These are phyloP conservation scores for Neurospora intermedia DNA, from an alignment of 495 filamentous ascomycete genomes.

Conservation along the genomic window DNA sequence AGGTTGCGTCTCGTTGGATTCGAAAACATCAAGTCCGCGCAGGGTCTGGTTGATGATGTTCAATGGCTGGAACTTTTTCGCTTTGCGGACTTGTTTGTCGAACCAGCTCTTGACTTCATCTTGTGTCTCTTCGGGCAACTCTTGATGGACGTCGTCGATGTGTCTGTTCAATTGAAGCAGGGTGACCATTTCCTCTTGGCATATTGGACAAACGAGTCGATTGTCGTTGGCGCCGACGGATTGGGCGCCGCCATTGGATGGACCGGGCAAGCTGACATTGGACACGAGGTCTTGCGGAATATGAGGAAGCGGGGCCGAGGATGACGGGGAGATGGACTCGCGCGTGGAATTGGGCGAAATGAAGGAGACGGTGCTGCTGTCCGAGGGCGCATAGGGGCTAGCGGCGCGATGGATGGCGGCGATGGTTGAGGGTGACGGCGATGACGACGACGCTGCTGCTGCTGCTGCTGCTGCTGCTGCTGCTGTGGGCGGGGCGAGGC, in stretches of 20 bases:
- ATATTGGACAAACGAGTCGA: conserved; percentile 83
- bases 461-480: background rate
- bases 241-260: conserved; percentile 24
- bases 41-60: conserved; percentile 82
- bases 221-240: conserved; percentile 22
- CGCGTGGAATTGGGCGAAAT: conserved; percentile 24
- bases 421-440: background rate
- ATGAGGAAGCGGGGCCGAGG: conserved; percentile 29
- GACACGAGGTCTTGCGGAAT: conserved; percentile 35
- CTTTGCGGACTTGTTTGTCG: conserved; percentile 88
- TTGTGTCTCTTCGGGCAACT: conserved; percentile 85
- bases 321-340: conserved; percentile 23
- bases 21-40: conserved; percentile 94
- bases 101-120: conserved; percentile 99
- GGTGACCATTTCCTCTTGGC: conserved; percentile 96
- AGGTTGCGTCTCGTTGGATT: conserved; percentile 64
- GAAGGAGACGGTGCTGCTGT: conserved; percentile 43
- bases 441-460: background rate
- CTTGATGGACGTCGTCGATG: conserved; percentile 86
- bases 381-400: conserved; percentile 39
- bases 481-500: conserved; percentile 51
- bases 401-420: conserved; percentile 14
- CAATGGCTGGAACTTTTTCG: conserved; percentile 89
- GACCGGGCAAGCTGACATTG: conserved; percentile 36
- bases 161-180: conserved; percentile 89